Percentiles rank a stretch among this genome's conserved stretches.
phyloP scores from a whole-genome alignment of 1,284 basidiomycete species.

The Microbotryum silenes-acaulis region DNA sequence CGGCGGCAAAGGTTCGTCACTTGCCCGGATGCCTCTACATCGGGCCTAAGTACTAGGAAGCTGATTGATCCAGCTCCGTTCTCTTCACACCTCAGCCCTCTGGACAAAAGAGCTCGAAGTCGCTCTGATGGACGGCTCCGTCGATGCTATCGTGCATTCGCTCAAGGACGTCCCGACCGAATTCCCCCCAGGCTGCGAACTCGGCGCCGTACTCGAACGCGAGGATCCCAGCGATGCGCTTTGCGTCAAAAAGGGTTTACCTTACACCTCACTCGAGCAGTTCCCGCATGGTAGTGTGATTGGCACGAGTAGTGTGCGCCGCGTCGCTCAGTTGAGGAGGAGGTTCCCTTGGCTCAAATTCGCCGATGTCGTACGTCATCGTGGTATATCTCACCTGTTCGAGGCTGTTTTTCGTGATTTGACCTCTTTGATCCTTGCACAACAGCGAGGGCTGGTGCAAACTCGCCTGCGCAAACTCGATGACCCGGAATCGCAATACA shows the following conservation, averaged over 20 bases:
- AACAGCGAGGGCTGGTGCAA: slow-evolving; percentile 42
- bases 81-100: slow-evolving; percentile 54
- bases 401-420: background rate
- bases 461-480: slow-evolving; percentile 91
- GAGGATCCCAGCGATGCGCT: slow-evolving; percentile 86
- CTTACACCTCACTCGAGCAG: slow-evolving; percentile 70
- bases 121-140: slow-evolving; percentile 58
- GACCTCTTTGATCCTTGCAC: slow-evolving; percentile 40
- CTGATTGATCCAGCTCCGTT: slow-evolving; percentile 33
- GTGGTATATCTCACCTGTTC: background rate
- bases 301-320: slow-evolving; percentile 86
- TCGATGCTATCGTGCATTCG: slow-evolving; percentile 90
- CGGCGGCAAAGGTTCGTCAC: slow-evolving; percentile 40
- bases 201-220: slow-evolving; percentile 76
- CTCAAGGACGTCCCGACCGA: slow-evolving; percentile 91
- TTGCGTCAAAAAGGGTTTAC: slow-evolving; percentile 70
- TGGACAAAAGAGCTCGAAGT: slow-evolving; percentile 96
- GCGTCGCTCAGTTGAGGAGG: slow-evolving; percentile 83
- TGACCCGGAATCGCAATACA: slow-evolving; percentile 68
- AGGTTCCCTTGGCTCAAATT: slow-evolving; percentile 73
- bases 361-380: slow-evolving; percentile 65
- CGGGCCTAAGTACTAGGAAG: slow-evolving; percentile 36
- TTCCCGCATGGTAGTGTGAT: slow-evolving; percentile 81
- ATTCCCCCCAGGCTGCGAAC: slow-evolving; percentile 66
- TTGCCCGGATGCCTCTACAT: slow-evolving; percentile 9